A percentile compares a stretch with the other conserved stretches of the same genome.
Conservation (phyloP, 768 basidiomycete species). For the Serpula lacrymans region DNA sequence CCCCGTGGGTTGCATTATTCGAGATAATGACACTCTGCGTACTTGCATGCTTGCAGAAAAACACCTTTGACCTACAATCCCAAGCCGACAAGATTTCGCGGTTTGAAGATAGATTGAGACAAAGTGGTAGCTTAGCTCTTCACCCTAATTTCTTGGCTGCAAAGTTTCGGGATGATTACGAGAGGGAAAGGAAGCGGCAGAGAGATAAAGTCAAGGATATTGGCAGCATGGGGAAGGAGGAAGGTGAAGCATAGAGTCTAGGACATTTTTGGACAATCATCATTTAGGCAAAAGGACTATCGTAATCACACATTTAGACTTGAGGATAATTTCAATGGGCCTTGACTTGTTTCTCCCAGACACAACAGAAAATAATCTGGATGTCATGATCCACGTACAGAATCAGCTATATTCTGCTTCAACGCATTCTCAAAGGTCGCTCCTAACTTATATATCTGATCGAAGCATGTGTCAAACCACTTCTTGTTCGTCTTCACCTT, state of each 20-base stretch:
- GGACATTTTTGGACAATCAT: no score
- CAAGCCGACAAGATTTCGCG: slow-evolving; percentile 58
- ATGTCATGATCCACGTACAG: slow-evolving; percentile 1
- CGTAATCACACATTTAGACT: no score
- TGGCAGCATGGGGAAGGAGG: slow-evolving; percentile 23
- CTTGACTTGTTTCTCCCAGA: no score
- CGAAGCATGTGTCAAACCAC: slow-evolving; percentile 67
- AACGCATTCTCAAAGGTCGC: slow-evolving; percentile 26
- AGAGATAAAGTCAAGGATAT: slow-evolving; percentile 25
- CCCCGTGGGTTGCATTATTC: neutral
- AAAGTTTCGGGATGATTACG: slow-evolving; percentile 54
- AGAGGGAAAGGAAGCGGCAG: slow-evolving; percentile 34
- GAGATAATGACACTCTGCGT: slow-evolving; percentile 9
- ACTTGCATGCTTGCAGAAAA: slow-evolving; percentile 31
- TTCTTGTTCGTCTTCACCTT: slow-evolving; percentile 37
- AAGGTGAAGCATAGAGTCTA: slow-evolving; percentile 35
- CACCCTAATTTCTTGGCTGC: slow-evolving; percentile 61
- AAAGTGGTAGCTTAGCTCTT: slow-evolving; percentile 49
- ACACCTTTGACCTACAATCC: slow-evolving; percentile 53
- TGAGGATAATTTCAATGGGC: no score
- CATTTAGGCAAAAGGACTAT: no score
- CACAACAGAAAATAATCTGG: no score
- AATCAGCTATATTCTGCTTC: slow-evolving; percentile 7
- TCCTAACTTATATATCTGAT: slow-evolving; percentile 51
- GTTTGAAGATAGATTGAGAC: slow-evolving; percentile 56